phyloP scores from a whole-genome alignment of 192 early-diverging fungal species.

The Coemansia sp. region DNA sequence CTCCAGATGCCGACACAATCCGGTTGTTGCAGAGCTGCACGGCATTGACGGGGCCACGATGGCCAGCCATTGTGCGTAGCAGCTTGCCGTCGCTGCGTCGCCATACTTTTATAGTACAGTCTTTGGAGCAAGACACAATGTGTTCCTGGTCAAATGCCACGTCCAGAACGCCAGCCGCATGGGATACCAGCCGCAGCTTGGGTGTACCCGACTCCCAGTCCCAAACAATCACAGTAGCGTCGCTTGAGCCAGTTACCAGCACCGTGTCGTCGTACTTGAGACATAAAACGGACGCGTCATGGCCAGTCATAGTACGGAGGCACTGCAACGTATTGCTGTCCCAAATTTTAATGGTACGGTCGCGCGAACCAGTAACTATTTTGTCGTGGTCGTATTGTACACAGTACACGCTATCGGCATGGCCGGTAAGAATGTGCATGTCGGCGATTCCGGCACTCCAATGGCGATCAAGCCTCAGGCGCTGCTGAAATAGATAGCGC shows the following conservation, averaged over 20 bases:
- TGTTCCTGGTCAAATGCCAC: constrained; percentile 73
- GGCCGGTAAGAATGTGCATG: constrained; percentile 66
- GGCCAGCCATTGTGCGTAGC: constrained; percentile 69
- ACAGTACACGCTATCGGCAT: constrained; percentile 85
- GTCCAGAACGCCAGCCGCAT: constrained; percentile 78
- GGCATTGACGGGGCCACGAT: constrained; percentile 93
- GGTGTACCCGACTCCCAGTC: constrained; percentile 56
- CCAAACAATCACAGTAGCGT: constrained; percentile 85
- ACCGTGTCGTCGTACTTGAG: constrained; percentile 73
- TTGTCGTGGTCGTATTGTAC: constrained; percentile 76
- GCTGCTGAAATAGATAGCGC: constrained; percentile 70
- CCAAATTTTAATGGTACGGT: constrained; percentile 81
- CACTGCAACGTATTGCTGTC: constrained; percentile 61
- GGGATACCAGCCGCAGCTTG: constrained; percentile 63
- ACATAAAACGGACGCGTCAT: constrained; percentile 72
- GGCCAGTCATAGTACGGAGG: constrained; percentile 61
- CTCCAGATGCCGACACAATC: constrained; percentile 84
- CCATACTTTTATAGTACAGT: constrained; percentile 90
- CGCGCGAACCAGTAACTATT: constrained; percentile 76
- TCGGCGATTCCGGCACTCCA: constrained; percentile 52
- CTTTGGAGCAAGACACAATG: constrained; percentile 89
- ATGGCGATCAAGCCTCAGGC: constrained; percentile 55
- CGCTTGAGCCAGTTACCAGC: constrained; percentile 83
- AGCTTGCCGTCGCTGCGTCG: constrained; percentile 59
- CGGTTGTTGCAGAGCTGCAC: constrained; percentile 69